phyloP scores from a whole-genome alignment of 495 filamentous ascomycete genomes.

The Aspergillus ellipticus region DNA sequence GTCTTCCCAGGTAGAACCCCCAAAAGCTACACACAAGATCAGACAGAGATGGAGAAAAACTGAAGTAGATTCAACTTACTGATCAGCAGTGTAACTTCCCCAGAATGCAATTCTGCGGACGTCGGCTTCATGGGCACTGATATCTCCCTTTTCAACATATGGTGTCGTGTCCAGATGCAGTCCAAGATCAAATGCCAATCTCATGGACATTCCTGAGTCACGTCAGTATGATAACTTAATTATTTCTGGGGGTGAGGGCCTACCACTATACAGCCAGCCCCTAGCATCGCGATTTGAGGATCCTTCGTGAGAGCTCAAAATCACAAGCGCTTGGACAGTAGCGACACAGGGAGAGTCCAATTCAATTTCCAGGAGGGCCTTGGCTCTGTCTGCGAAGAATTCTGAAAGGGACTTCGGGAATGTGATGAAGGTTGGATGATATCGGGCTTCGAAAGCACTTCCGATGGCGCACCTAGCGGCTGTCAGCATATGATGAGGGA shows the following conservation, averaged over 20 bases:
- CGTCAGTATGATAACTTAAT: constrained; percentile 6
- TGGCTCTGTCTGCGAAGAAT: constrained; percentile 49
- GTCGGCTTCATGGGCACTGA: constrained; percentile 41
- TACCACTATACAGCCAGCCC: constrained; percentile 50
- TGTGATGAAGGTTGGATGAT: constrained; percentile 44
- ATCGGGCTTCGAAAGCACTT: constrained; percentile 44
- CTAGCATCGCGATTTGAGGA: constrained; percentile 46
- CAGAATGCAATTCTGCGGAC: constrained; percentile 45
- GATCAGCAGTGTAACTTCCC: constrained; percentile 49
- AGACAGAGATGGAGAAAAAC: background rate
- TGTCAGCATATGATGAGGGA: background rate
- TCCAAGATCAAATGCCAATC: constrained; percentile 48
- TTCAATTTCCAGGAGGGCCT: constrained; percentile 47
- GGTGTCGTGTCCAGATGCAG: constrained; percentile 46
- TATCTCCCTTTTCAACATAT: constrained; percentile 42
- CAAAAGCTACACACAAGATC: constrained; percentile 33
- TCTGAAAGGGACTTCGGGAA: constrained; percentile 46
- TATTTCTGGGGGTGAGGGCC: background rate
- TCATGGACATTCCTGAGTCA: constrained; percentile 44
- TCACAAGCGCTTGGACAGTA: constrained; percentile 47
- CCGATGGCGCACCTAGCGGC: constrained; percentile 43
- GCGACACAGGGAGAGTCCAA: constrained; percentile 48
- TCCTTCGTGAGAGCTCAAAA: constrained; percentile 46
- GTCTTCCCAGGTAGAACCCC: constrained; percentile 47
- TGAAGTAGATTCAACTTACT: constrained; percentile 28